Conservation (phyloP, 768 basidiomycete genomes). For the Tricholomella constricta region DNA sequence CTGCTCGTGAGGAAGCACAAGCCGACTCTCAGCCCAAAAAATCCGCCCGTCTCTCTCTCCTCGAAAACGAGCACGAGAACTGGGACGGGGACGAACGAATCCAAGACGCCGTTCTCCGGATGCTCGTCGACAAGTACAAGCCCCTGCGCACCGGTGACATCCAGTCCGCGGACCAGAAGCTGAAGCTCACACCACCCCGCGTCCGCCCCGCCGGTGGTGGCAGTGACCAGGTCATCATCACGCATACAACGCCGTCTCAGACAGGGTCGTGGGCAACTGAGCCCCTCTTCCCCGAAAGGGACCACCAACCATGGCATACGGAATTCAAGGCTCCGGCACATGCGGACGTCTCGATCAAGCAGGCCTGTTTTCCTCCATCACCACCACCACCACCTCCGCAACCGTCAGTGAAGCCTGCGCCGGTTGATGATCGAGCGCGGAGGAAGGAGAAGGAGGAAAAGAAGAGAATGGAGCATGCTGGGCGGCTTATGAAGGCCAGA, state of each 20-base stretch:
- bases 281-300: conserved; percentile 54
- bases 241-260: conserved; percentile 18
- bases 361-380: conserved; percentile 45
- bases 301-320: conserved; percentile 72
- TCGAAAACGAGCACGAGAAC: conserved; percentile 56
- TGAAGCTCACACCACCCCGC: conserved; percentile 51
- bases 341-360: conserved; percentile 50
- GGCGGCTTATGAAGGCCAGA: conserved; percentile 59
- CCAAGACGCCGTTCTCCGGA: conserved; percentile 72
- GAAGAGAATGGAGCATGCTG: conserved; percentile 54
- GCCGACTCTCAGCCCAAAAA: conserved; percentile 14
- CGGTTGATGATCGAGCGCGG: conserved; percentile 38
- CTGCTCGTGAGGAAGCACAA: conserved; percentile 53
- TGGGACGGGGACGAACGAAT: conserved; percentile 80
- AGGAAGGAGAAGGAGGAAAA: conserved; percentile 50
- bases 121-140: conserved; percentile 88
- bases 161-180: conserved; percentile 64
- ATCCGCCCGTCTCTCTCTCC: conserved; percentile 22
- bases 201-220: conserved; percentile 31
- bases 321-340: conserved; percentile 64
- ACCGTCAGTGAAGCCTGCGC: conserved; percentile 7
- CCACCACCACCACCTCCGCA: conserved; percentile 22
- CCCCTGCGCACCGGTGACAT: conserved; percentile 67
- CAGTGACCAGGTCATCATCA: conserved; percentile 15
- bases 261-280: conserved; percentile 50